phyloP scores from a whole-genome alignment of 768 basidiomycete genomes.

The Boletus tylopilopsis region DNA sequence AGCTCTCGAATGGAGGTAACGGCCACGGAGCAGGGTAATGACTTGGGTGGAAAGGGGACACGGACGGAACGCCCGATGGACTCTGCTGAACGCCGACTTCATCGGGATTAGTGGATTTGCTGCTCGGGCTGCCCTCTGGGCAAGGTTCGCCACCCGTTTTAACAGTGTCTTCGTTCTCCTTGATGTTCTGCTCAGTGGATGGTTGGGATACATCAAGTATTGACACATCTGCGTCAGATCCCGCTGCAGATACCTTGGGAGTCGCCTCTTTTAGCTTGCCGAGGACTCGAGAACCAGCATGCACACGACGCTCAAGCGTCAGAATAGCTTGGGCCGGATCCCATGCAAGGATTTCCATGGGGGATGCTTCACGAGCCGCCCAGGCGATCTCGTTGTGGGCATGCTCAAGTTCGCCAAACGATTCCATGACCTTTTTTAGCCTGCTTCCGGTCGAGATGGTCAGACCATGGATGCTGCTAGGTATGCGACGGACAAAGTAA shows the following conservation, averaged over 20 bases:
- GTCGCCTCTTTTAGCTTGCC: not conserved
- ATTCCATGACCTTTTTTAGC: slow-evolving; percentile 15
- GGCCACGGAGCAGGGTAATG: slow-evolving; percentile 42
- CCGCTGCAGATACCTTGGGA: not conserved
- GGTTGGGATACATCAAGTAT: not conserved
- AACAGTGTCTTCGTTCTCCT: too few species aligned
- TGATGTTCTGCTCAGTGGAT: not conserved
- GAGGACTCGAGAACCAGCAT: not conserved
- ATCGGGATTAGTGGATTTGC: not conserved
- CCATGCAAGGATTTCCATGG: slow-evolving; percentile 14
- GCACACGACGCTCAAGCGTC: slow-evolving; percentile 7
- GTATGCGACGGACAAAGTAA: slow-evolving; percentile 14
- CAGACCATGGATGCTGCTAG: not conserved
- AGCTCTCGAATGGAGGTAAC: slow-evolving; percentile 33
- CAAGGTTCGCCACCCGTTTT: not conserved
- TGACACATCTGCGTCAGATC: not conserved
- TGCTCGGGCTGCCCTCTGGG: not conserved
- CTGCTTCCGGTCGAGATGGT: slow-evolving; percentile 22
- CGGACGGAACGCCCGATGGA: not conserved
- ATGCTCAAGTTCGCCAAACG: slow-evolving; percentile 15
- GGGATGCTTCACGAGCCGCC: slow-evolving; percentile 19
- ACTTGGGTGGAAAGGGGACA: slow-evolving; percentile 27
- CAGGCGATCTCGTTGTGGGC: slow-evolving; percentile 18
- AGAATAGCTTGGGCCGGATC: slow-evolving; percentile 15
- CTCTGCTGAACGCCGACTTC: not conserved